A percentile compares a stretch with the other conserved stretches of the same genome.
phyloP scores from a whole-genome alignment of 2,329 filamentous ascomycete species.

The Xylariomycetidae sp. region DNA sequence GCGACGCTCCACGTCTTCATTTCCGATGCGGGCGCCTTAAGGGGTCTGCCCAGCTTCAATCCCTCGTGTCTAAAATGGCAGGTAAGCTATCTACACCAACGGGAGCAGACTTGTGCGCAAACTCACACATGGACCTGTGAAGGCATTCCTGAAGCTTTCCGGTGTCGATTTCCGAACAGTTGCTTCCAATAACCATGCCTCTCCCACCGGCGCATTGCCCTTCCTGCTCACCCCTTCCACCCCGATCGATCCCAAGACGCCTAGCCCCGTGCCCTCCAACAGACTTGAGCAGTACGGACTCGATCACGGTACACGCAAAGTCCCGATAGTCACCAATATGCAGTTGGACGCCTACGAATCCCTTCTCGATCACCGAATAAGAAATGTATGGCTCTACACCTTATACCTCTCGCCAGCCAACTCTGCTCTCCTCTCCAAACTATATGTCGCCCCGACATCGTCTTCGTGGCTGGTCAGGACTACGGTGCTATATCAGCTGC shows the following conservation, averaged over 20 bases:
- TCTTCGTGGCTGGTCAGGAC: slow-evolving; percentile 58
- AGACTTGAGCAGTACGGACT: slow-evolving; percentile 67
- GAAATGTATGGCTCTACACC: slow-evolving; percentile 82
- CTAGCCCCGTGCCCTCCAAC: slow-evolving; percentile 51
- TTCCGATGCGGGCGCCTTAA: slow-evolving; percentile 54
- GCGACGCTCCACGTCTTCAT: slow-evolving; percentile 74
- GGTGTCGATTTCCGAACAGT: slow-evolving; percentile 62
- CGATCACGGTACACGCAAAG: slow-evolving; percentile 37
- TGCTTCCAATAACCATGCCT: slow-evolving; percentile 87
- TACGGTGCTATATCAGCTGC: slow-evolving; percentile 62
- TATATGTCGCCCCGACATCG: slow-evolving; percentile 67
- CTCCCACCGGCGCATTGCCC: slow-evolving; percentile 80
- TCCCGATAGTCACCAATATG: slow-evolving; percentile 46
- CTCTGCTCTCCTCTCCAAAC: slow-evolving; percentile 59
- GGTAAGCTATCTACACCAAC: slow-evolving; percentile 45
- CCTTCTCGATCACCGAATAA: slow-evolving; percentile 71
- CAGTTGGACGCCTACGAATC: slow-evolving; percentile 72
- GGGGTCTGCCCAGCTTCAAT: slow-evolving; percentile 74
- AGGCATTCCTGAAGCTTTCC: slow-evolving; percentile 81
- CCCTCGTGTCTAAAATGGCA: slow-evolving; percentile 96
- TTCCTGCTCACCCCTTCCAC: slow-evolving; percentile 64
- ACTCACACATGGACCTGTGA: slow-evolving; percentile 3
- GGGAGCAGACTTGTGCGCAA: neutral
- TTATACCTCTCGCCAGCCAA: slow-evolving; percentile 74
- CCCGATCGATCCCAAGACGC: slow-evolving; percentile 27